Evolutionary conservation across 2,329 filamentous ascomycete species (phyloP), one percentile per base, ranked within the genome.

Genomic region (Fusarium verticillioides): DNA sequence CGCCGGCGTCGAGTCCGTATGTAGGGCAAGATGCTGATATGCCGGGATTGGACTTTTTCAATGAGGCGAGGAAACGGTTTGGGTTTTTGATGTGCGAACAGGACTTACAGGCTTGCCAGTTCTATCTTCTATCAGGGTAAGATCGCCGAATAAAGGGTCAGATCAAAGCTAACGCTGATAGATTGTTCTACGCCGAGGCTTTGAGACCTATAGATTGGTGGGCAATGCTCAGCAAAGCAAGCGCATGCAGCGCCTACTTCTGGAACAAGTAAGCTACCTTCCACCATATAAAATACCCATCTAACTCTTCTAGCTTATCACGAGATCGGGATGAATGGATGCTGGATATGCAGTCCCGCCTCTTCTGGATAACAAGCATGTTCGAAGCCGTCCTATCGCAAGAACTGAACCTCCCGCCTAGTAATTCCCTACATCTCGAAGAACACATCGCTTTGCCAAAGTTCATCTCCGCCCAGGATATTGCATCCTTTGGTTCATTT

Each of bases 361-460:
- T 74, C 1, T 74, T 74, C 18, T 74, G 72, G 72, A 74, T 74
- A n/a, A 74, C 72, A 13, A 74, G 71, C 49, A 74, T 74, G 71
- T 74, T 74, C 1, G 71, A 72, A 63, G 71, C 72, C 1, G 72
- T 74, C 2, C 64, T 74, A 1, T 74, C 71, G 0, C 71, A 74
- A 26, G 72, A 74, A 28, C 71, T 74, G 0, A 58, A 74, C 11
- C 67, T 74, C 0, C 72, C 72, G 2, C 72, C 68, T 0, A 74
- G 71, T 3, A 72, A 74, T 2, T 72, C 67, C 0, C 26, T 74
- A 0, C 60, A 74, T 11, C 62, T 74, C 0, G 71, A 74, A 9
- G 72, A 74, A 13, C 63, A 72, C 0, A 74, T 74, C 5, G 71
- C 72, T 1, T 1, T 74, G 0, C 72, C 72, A 11, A 74, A 74